These are phyloP conservation scores for Globisporangium megalacanthum DNA, from an alignment of 352 stramenopile species.

Conservation along the genomic window DNA sequence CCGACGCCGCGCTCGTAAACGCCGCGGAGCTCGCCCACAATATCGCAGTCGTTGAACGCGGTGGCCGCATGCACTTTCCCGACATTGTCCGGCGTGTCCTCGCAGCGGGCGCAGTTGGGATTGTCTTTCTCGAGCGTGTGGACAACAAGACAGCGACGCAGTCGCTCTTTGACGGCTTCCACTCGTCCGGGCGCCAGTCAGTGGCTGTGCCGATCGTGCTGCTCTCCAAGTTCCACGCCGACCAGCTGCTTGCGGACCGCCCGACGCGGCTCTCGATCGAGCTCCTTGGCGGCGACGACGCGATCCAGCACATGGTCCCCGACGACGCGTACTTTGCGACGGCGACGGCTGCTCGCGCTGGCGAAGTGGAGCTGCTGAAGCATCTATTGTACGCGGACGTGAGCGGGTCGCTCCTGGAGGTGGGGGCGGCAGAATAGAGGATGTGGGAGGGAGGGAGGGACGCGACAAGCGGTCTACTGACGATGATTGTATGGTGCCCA, in stretches of 20 bases:
- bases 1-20: conserved; percentile 65
- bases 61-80: conserved; percentile 76
- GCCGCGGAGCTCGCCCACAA: conserved; percentile 44
- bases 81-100: conserved; percentile 76
- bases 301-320: conserved; percentile 53
- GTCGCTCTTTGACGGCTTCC: conserved; percentile 82
- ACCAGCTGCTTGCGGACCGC: conserved; percentile 55
- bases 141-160: conserved; percentile 53
- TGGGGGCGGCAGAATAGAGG: conserved; percentile 13
- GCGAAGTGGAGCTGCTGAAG: conserved; percentile 69
- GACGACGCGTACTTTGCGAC: conserved; percentile 77
- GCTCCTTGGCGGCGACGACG: conserved; percentile 60
- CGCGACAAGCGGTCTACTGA: conserved; percentile 4
- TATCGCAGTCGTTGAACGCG: conserved; percentile 74
- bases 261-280: conserved; percentile 60
- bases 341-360: conserved; percentile 59
- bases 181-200: conserved; percentile 72
- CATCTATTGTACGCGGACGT: conserved; percentile 67
- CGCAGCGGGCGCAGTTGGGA: conserved; percentile 52
- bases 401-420: conserved; percentile 52
- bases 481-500: conserved; percentile 17
- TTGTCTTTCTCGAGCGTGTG: conserved; percentile 72
- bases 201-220: conserved; percentile 76
- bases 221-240: conserved; percentile 71
- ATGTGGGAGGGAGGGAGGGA: neutral